Base-by-base conservation (phyloP, 2,329 filamentous ascomycete species). In the Capronia coronata region DNA sequence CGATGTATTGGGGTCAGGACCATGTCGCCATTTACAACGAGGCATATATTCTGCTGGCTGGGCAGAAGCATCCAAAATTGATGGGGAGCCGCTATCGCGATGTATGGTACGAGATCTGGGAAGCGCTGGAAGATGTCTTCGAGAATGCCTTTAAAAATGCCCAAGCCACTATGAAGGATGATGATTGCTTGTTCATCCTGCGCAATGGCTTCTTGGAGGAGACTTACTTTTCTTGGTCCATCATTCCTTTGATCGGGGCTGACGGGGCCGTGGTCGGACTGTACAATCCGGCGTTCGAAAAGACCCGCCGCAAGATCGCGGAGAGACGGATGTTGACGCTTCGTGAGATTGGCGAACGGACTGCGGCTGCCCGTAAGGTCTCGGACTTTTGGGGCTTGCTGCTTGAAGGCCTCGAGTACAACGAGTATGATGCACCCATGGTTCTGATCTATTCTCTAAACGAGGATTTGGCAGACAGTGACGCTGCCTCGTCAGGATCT, bases 111-210 rank as follows among this genome's bases (percentile, higher is more conserved):
- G 86, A 91, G 63, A 84, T 91, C 4, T 90, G 85, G 84, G 71
- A 79, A 18, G 78, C 82, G 3, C 75, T 91, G 9, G 75, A 81
- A 55, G 80, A 80, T 1, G 75, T 86, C 0, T 86, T 93, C 56
- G 71, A 76, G 14, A 80, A 73, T 52, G 87, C 86, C 0, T 78
- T 76, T 65, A 67, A 77, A 32, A 84, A 81, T 3, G 87, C 86
- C 0, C 82, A 89, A 67, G 84, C 86, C 0, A 88, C 83, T 0
- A 87, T 90, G 84, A 91, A 89, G 65, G 82, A 90, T 57, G 87
- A 93, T 59, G 85, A 91, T 55, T 80, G 80, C 49, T 71, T 91
- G 1, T 88, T 89, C 60, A 76, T 93, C 25, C 73, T 76, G 40
- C 78, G 87, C 6, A 78, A 80, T 55, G 58, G 58, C 10, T 87